A percentile compares a stretch with the other conserved stretches of the same genome.
These are phyloP conservation scores for Pythium oligandrum DNA, from an alignment of 352 stramenopile genomes.

Conservation along the genomic window DNA sequence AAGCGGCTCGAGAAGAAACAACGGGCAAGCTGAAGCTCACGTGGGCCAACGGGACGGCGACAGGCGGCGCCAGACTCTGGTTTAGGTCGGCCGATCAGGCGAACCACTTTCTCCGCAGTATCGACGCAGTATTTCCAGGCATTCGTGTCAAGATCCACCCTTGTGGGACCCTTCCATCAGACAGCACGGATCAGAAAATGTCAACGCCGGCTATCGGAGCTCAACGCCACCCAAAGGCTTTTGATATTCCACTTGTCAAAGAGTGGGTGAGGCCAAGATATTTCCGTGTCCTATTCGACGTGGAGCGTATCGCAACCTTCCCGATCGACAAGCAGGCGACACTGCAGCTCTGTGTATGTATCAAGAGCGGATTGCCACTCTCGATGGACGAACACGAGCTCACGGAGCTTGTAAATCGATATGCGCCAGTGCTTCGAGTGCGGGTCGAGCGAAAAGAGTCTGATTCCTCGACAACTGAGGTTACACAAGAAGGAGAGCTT, in stretches of 20 bases:
- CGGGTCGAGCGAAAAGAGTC: too few relatives aligned
- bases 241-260: too few relatives aligned
- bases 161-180: too few relatives aligned
- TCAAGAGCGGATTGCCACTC: constrained; percentile 7
- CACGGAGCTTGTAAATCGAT: constrained; percentile 2
- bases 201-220: too few relatives aligned
- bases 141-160: too few relatives aligned
- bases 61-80: constrained; percentile 16
- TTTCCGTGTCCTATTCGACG: constrained; percentile 13
- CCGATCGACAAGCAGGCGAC: constrained; percentile 11
- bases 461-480: too few relatives aligned
- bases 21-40: constrained; percentile 19
- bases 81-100: constrained; percentile 15
- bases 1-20: neutral
- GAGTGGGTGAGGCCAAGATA: too few relatives aligned
- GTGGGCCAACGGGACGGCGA: constrained; percentile 19
- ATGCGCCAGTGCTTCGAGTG: neutral
- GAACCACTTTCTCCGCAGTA: constrained; percentile 12
- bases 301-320: constrained; percentile 5
- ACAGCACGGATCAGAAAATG: too few relatives aligned
- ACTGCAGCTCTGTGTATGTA: constrained; percentile 8
- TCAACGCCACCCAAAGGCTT: too few relatives aligned
- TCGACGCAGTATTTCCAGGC: too few relatives aligned
- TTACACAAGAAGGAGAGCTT: constrained; percentile 6
- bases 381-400: constrained; percentile 14